Conservation (phyloP, 2,329 filamentous ascomycete genomes). For the Fusarium annulatum region DNA sequence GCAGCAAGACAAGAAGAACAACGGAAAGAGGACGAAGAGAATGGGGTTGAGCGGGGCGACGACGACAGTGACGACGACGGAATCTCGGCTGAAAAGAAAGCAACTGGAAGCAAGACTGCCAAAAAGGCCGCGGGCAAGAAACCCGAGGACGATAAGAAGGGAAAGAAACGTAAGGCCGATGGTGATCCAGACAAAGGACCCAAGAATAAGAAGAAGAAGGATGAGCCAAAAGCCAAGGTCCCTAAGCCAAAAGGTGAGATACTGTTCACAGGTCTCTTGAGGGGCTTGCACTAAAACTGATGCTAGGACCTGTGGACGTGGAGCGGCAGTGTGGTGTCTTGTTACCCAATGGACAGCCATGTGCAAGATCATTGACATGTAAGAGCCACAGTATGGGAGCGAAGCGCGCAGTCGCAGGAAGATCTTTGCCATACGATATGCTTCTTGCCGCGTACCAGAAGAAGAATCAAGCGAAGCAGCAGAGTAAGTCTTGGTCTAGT, state of each 20-base stretch:
- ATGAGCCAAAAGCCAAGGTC: conserved; percentile 85
- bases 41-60: conserved; percentile 61
- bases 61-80: conserved; percentile 60
- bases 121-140: conserved; percentile 79
- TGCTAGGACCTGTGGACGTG: conserved; percentile 83
- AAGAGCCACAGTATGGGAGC: conserved; percentile 97
- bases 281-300: conserved; percentile 24
- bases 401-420: conserved; percentile 86
- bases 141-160: conserved; percentile 72
- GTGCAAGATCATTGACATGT: conserved; percentile 89
- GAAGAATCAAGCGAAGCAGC: conserved; percentile 98
- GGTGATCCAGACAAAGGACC: conserved; percentile 82
- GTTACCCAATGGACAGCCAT: conserved; percentile 85
- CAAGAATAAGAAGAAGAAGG: conserved; percentile 94
- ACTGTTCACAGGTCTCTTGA: neutral
- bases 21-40: conserved; percentile 62
- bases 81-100: conserved; percentile 56
- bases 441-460: conserved; percentile 89
- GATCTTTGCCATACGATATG: conserved; percentile 93
- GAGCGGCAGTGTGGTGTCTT: conserved; percentile 93
- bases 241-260: conserved; percentile 81
- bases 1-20: conserved; percentile 68
- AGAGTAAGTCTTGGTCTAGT: conserved; percentile 71
- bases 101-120: conserved; percentile 54
- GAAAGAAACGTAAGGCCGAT: conserved; percentile 83